Evolutionary conservation across 2,329 filamentous ascomycete species (phyloP).

Genomic region (Sporothrix brunneoviolacea): DNA sequence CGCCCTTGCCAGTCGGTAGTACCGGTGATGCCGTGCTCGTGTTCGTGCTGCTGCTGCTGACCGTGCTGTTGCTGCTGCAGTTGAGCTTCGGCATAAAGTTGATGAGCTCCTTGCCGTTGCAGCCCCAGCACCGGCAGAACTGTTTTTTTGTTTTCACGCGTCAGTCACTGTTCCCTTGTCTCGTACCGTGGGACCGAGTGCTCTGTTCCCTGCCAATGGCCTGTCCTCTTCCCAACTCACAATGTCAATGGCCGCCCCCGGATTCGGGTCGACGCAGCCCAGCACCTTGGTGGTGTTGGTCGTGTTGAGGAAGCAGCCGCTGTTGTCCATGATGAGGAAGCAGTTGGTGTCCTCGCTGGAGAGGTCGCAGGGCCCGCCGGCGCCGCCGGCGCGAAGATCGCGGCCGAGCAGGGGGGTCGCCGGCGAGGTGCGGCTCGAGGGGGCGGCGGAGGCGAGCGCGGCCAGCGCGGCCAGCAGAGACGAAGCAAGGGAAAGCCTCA

Average conservation of each 20-base stretch:
- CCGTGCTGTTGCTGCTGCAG: neutral
- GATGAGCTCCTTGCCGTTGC: slow-evolving; percentile 8
- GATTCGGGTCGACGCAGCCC: slow-evolving; percentile 1
- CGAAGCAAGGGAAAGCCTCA: too few relatives aligned
- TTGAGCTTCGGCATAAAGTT: slow-evolving; percentile 9
- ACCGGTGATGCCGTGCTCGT: too few relatives aligned
- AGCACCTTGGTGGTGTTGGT: neutral
- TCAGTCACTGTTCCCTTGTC: too few relatives aligned
- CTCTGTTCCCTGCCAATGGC: too few relatives aligned
- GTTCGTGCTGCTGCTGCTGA: neutral
- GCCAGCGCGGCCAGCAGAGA: too few relatives aligned
- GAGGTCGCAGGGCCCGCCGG: slow-evolving; percentile 2
- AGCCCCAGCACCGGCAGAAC: slow-evolving; percentile 12
- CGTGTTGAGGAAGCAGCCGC: slow-evolving; percentile 9
- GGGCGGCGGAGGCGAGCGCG: too few relatives aligned
- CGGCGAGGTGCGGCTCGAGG: too few relatives aligned
- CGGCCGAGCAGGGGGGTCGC: too few relatives aligned
- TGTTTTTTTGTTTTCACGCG: too few relatives aligned
- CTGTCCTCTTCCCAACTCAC: too few relatives aligned
- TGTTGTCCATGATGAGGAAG: slow-evolving; percentile 10
- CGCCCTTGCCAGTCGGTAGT: too few relatives aligned
- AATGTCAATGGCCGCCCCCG: neutral
- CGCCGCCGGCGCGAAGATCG: neutral
- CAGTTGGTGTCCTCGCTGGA: slow-evolving; percentile 8
- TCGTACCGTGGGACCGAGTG: too few relatives aligned